These are phyloP conservation scores for Talaromyces nanjingensis DNA, from an alignment of 495 filamentous ascomycete genomes.

Conservation along the genomic window DNA sequence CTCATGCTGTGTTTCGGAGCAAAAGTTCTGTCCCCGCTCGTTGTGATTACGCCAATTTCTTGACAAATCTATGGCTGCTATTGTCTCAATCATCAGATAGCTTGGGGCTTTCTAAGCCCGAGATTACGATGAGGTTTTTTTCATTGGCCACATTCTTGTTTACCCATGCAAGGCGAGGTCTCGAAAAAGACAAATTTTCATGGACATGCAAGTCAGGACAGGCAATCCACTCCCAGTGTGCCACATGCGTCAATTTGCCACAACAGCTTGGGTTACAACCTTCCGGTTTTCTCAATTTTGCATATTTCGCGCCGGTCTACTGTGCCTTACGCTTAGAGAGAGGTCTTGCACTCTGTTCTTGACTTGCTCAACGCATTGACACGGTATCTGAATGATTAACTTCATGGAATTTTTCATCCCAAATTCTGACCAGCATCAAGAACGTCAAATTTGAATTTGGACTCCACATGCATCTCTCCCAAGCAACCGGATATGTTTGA, in stretches of 20 bases:
- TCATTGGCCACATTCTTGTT: constrained; percentile 1
- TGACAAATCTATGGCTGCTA: constrained; percentile 7
- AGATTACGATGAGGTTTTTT: constrained; percentile 6
- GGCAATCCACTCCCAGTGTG: not conserved
- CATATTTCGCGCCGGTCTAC: not conserved
- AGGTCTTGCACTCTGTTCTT: not conserved
- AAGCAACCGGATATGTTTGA: constrained; percentile 29
- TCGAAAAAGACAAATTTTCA: constrained; percentile 1
- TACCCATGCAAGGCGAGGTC: constrained; percentile 4
- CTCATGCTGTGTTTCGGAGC: constrained; percentile 17
- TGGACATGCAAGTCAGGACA: not conserved
- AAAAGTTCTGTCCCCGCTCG: constrained; percentile 4
- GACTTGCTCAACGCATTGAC: not conserved
- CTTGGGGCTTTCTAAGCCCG: not conserved
- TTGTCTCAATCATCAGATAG: not conserved
- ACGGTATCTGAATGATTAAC: not conserved
- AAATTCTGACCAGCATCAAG: not conserved
- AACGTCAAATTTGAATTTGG: constrained; percentile 42
- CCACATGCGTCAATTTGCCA: constrained; percentile 6
- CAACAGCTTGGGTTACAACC: not conserved
- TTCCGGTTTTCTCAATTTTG: not conserved
- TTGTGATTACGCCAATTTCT: constrained; percentile 9
- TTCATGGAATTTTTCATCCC: not conserved
- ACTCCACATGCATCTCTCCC: constrained; percentile 35
- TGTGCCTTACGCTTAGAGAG: not conserved